Base-by-base conservation (phyloP, 225 moss, liverwort and hornwort species). In the Straminergon stramineum region DNA sequence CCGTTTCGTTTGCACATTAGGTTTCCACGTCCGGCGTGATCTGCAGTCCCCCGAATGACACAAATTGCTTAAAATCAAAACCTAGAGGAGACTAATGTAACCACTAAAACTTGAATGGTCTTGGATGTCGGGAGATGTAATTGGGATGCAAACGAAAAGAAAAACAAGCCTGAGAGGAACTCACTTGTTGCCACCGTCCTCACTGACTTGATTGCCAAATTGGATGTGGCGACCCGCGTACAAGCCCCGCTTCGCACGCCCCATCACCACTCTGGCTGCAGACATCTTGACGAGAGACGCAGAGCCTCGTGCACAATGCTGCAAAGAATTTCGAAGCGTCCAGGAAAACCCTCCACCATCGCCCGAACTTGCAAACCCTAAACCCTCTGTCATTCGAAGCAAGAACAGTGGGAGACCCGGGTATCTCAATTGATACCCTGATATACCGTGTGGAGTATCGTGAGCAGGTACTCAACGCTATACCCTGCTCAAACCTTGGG, bases 161-260 rank as follows among this genome's bases (percentile, higher is more conserved):
- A 57, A 78, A 65, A 41, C 51, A 81, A 21, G 74, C 0, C 61
- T 27, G 35, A 55, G 56, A 64, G 64, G 22, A 15, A 85, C 96
- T 94, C 85, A 98, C 98, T 95, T 98, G 91, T 98, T 97, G 79
- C 98, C 98, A 74, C 98, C 98, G 74, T 98, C 97, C 90, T 97
- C 98, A 87, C 97, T 97, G 75, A 97, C 98, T 92, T 97, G 94
- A 81, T 96, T 98, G 21, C 97, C 97, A 55, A 97, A 98, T 84
- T 95, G 97, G 79, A 98, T 97, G 88, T 97, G 97, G 53, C 98
- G 96, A 66, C 98, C 98, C 28, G 97, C 97, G 78, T 97, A 98
- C 70, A 98, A 90, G 30, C 96, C 98, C 75, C 98, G 90, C 92
- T 98, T 97, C 61, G 98, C 98, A 76, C 98, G 93, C 56, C 87